Conservation (phyloP, 352 stramenopile genomes). For the Phytophthora boehmeriae region DNA sequence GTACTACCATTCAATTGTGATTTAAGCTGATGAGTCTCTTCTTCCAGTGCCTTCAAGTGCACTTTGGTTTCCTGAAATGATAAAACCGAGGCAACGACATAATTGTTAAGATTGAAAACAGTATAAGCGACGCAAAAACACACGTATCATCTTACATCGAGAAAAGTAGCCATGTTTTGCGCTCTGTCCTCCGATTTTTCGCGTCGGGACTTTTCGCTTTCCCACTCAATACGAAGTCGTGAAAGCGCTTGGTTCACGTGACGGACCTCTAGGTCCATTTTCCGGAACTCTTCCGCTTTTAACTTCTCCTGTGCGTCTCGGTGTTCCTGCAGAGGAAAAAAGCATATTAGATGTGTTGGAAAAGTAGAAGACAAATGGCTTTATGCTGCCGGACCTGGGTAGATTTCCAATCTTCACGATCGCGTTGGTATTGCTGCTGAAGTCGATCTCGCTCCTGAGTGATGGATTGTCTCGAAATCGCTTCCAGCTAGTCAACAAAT, state of each 20-base stretch:
- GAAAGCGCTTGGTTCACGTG: slow-evolving; percentile 48
- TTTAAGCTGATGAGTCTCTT: slow-evolving; percentile 38
- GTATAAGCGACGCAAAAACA: too few species aligned
- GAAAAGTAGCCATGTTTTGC: slow-evolving; percentile 35
- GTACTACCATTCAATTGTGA: slow-evolving; percentile 42
- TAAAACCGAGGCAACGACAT: slow-evolving; percentile 1
- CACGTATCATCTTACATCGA: slow-evolving; percentile 57
- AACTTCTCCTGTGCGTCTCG: slow-evolving; percentile 30
- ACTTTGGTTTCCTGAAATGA: slow-evolving; percentile 45
- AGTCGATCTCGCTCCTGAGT: slow-evolving; percentile 50
- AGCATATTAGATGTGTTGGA: too few species aligned
- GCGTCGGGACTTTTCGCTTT: slow-evolving; percentile 49
- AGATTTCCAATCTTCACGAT: slow-evolving; percentile 54
- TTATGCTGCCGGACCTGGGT: slow-evolving; percentile 28
- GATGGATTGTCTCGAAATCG: slow-evolving; percentile 49
- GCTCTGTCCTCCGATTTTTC: slow-evolving; percentile 47
- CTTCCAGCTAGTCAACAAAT: slow-evolving; percentile 41
- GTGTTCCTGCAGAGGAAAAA: slow-evolving; percentile 5
- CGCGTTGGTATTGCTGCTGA: slow-evolving; percentile 37
- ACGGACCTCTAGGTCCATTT: slow-evolving; percentile 57
- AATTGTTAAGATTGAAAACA: too few species aligned
- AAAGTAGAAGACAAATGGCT: not conserved
- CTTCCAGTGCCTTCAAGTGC: slow-evolving; percentile 37
- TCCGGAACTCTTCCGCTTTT: slow-evolving; percentile 52
- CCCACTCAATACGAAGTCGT: slow-evolving; percentile 50